Evolutionary conservation across 331 rosid species (phyloP).

Genomic region (Acacia concinna): DNA sequence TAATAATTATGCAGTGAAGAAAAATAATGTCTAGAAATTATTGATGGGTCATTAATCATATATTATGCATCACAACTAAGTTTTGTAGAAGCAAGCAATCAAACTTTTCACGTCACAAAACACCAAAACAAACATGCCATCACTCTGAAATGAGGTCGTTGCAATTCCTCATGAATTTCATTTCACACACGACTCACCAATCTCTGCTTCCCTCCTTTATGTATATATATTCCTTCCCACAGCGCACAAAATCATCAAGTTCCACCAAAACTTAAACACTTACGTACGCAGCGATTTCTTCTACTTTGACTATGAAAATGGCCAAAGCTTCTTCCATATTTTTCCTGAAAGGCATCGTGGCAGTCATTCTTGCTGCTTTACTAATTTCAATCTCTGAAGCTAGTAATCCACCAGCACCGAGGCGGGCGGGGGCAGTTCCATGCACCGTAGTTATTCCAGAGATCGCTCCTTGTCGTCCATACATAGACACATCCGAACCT

Average conservation of each 20-base stretch:
- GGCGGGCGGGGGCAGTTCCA: neutral
- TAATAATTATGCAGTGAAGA: too few relatives aligned
- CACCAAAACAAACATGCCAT: neutral
- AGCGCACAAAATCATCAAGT: neutral
- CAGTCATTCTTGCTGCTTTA: neutral
- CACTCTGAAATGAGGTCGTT: neutral
- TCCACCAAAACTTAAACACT: neutral
- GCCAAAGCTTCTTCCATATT: neutral
- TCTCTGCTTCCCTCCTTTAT: neutral
- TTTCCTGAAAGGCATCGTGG: neutral
- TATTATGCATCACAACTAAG: neutral
- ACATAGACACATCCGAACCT: neutral
- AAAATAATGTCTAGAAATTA: too few relatives aligned
- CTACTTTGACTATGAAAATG: neutral
- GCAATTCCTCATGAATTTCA: slow-evolving; percentile 5
- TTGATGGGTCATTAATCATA: too few relatives aligned
- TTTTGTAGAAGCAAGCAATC: neutral
- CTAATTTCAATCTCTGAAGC: slow-evolving; percentile 18
- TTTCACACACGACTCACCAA: neutral
- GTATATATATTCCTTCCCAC: neutral
- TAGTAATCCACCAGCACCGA: neutral
- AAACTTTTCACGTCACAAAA: neutral
- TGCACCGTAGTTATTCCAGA: neutral
- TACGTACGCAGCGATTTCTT: neutral
- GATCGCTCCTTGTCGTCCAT: slow-evolving; percentile 1